Base-by-base conservation (phyloP, 2,329 filamentous ascomycete species). In the Lachnellula hyalina region DNA sequence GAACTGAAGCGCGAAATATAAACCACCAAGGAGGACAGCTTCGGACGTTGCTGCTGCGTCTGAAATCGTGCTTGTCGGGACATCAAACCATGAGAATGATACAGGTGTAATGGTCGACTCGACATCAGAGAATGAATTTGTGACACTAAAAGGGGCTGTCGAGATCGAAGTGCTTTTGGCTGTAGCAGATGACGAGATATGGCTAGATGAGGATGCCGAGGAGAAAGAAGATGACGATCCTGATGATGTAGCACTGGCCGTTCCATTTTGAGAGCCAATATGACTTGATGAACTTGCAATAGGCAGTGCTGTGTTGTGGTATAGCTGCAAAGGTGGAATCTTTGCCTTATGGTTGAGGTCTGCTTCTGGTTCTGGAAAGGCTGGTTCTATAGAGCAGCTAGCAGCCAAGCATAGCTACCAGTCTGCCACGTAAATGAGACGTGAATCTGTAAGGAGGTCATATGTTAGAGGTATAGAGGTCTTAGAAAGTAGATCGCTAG, bases 1-100 rank as follows among this genome's bases (percentile, higher is more conserved):
- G 11, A 44, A 32, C n/a, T 41, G 28, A 15, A 57, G 48, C 4
- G 55, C 34, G 45, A 51, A 45, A 23, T 51, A 57, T n/a, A 54
- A 35, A 23, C 36, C 36, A 4, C 17, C 51, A 5, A 57, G 14
- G 5, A 57, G 44, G 4, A 44, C 41, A 2, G 48, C 51, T 23
- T 57, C 44, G 11, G 47, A 48, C 21, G 55, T 57, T 12, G 2
- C 45, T 53, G 52, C 47, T 17, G 55, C 28, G 17, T 23, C 46
- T 14, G 35, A n/a, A 19, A 49, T 41, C 14, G 51, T 48, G 11
- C 36, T 54, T 35, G 54, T 57, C 14, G 47, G 47, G 14, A 47
- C 46, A 49, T 42, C 14, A 42, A 50, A 40, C 35, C 34, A 40
- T 8, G 48, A 21, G 23, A 50, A 42, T 15, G 48, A 50, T 15